These are phyloP conservation scores for Taxillus chinensis DNA, from an alignment of 164 flowering plant genomes.

Conservation along the genomic window DNA sequence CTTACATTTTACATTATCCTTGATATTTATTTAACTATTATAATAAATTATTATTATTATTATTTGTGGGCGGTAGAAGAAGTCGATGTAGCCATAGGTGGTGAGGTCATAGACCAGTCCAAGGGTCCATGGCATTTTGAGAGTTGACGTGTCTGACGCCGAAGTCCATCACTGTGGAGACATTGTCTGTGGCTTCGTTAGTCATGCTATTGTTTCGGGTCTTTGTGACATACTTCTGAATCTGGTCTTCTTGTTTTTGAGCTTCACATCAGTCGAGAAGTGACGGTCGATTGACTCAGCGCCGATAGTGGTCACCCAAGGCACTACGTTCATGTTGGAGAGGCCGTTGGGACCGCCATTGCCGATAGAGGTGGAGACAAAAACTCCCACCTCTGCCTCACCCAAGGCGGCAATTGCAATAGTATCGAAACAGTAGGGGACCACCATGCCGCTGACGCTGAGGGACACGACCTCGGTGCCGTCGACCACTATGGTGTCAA, in stretches of 20 bases:
- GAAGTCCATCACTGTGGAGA: slow-evolving; percentile 58
- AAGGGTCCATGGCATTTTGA: slow-evolving; percentile 75
- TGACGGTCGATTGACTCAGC: slow-evolving; percentile 82
- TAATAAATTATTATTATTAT: no score
- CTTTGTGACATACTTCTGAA: slow-evolving; percentile 48
- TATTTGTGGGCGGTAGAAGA: slow-evolving; percentile 82
- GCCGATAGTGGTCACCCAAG: slow-evolving; percentile 91
- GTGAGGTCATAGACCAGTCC: slow-evolving; percentile 68
- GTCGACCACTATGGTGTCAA: slow-evolving; percentile 77
- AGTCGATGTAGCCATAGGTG: slow-evolving; percentile 55
- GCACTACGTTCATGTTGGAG: slow-evolving; percentile 81
- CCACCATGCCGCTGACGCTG: slow-evolving; percentile 83
- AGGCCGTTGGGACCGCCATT: slow-evolving; percentile 89
- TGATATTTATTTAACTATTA: no score
- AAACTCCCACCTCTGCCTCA: slow-evolving; percentile 58
- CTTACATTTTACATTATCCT: no score
- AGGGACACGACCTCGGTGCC: slow-evolving; percentile 83
- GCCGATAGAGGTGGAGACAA: slow-evolving; percentile 90
- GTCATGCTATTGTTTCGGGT: slow-evolving; percentile 42
- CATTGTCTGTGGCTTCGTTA: slow-evolving; percentile 75
- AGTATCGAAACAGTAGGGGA: slow-evolving; percentile 72
- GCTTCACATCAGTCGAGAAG: slow-evolving; percentile 73
- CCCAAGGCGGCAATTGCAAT: slow-evolving; percentile 83
- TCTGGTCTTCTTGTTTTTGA: slow-evolving; percentile 53
- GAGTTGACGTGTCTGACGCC: slow-evolving; percentile 94